Evolutionary conservation across 352 stramenopile species (phyloP), one percentile per base, ranked within the genome.

Genomic region (Phytophthora brassicae): DNA sequence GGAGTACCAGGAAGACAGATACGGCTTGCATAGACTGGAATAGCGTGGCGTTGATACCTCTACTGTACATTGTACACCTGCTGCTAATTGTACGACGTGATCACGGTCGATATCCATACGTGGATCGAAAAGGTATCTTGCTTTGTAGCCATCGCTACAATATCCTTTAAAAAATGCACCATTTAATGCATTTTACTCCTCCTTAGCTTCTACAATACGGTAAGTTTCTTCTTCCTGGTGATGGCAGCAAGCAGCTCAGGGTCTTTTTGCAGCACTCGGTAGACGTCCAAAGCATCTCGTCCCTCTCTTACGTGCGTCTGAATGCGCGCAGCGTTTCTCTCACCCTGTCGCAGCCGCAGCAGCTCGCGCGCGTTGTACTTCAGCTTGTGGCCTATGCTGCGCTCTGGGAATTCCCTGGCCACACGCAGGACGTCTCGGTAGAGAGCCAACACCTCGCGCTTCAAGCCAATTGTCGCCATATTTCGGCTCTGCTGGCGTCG

Each of bases 341-440:
- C 83, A 41, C 68, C 55, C 35, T 74, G 75, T 45, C 82, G 79
- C 54, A 94, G 64, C 11, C 69, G 72, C 48, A 90, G 75, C 44
- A 92, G 59, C 63, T 92, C 85, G 23, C 75, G 70, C 60, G 81
- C 82, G 55, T 94, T 94, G 60, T 77, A 92, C 39, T 73, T 64
- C 33, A 94, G 79, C 74, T 94, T 92, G 51, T 71, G 73, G 49
- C 56, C 81, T 46, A 94, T 79, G 41, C 68, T 80, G 60, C 64
- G 75, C 45, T 88, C 77, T 2, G 83, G 80, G 44, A 92, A 88
- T 41, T 28, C 52, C 28, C 59, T 79, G 39, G 78, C 70, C 43
- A 81, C 70, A 68, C 71, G 72, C 64, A 88, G 60, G 19, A 79
- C 70, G 24, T 74, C 55, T 39, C 83, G 83, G 50, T 84, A 92